Evolutionary conservation across 495 filamentous ascomycete species (phyloP).

Genomic region (Antarctomyces pellizariae): DNA sequence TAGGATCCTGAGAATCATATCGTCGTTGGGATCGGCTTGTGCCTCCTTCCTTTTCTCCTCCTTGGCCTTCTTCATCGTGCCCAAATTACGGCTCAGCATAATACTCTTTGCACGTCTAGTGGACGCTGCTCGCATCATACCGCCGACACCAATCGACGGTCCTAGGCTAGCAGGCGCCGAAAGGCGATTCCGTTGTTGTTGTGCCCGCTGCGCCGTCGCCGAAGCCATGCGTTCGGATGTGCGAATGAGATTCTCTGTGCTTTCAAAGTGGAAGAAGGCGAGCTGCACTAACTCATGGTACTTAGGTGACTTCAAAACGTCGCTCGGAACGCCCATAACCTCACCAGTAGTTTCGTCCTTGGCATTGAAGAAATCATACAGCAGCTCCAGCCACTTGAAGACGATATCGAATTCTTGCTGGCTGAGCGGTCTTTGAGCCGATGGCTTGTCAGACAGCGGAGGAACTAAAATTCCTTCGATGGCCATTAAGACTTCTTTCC

Average conservation of each 20-base stretch:
- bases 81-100: slow-evolving; percentile 83
- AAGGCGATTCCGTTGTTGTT: slow-evolving; percentile 45
- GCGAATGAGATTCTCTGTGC: slow-evolving; percentile 74
- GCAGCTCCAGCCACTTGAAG: slow-evolving; percentile 79
- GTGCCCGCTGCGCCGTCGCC: slow-evolving; percentile 55
- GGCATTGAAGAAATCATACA: slow-evolving; percentile 90
- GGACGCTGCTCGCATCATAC: slow-evolving; percentile 43
- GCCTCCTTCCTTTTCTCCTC: slow-evolving; percentile 87
- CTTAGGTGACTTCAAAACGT: slow-evolving; percentile 87
- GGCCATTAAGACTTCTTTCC: slow-evolving; percentile 90
- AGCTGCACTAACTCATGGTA: slow-evolving; percentile 90
- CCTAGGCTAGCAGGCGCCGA: slow-evolving; percentile 44
- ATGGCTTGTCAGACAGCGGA: slow-evolving; percentile 86
- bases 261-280: slow-evolving; percentile 96
- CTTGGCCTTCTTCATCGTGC: slow-evolving; percentile 88
- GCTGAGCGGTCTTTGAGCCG: slow-evolving; percentile 62
- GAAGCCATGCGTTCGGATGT: slow-evolving; percentile 89
- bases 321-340: slow-evolving; percentile 65
- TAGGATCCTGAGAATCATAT: slow-evolving; percentile 91
- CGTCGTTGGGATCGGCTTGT: slow-evolving; percentile 90
- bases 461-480: slow-evolving; percentile 82
- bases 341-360: slow-evolving; percentile 70
- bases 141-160: slow-evolving; percentile 30
- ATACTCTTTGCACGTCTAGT: slow-evolving; percentile 74
- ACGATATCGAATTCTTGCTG: slow-evolving; percentile 87